Evolutionary conservation across 495 filamentous ascomycete species (phyloP).

Genomic region (Neurospora sp.): DNA sequence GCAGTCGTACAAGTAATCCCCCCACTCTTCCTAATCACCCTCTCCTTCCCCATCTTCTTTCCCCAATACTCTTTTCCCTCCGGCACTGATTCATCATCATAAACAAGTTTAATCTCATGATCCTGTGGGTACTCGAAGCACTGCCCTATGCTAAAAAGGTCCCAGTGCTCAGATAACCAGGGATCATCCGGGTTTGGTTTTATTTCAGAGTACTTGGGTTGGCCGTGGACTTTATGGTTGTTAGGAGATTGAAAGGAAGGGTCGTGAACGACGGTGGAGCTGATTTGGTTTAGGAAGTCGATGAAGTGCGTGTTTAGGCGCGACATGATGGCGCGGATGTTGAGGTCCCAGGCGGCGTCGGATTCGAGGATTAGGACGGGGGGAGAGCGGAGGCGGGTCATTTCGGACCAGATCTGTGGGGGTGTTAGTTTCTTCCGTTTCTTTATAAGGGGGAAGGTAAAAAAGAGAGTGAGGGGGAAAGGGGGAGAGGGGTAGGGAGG

Average conservation of each 20-base stretch:
- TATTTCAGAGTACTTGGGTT: neutral
- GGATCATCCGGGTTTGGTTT: constrained; percentile 10
- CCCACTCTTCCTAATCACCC: constrained; percentile 9
- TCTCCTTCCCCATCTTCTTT: constrained; percentile 4
- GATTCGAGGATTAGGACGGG: constrained; percentile 14
- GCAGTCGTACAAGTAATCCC: constrained; percentile 12
- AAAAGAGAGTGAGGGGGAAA: too few species aligned
- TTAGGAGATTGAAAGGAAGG: constrained; percentile 1
- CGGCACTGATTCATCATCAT: constrained; percentile 1
- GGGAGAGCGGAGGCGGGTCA: constrained; percentile 7
- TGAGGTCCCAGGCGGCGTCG: constrained; percentile 14
- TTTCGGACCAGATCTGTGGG: constrained; percentile 7
- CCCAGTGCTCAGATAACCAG: constrained; percentile 14
- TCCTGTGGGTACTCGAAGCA: constrained; percentile 11
- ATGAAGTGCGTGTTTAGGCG: constrained; percentile 11
- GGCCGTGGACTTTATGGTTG: neutral
- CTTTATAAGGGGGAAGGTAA: too few species aligned
- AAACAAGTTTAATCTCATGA: constrained; percentile 4
- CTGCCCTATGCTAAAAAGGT: constrained; percentile 10
- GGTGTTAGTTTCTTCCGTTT: too few species aligned
- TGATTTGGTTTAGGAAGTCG: constrained; percentile 9
- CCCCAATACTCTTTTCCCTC: constrained; percentile 7
- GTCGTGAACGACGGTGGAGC: constrained; percentile 12
- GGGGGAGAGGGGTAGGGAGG: too few species aligned
- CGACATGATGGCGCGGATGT: constrained; percentile 11